Evolutionary conservation across 768 basidiomycete genomes (phyloP), one percentile per base, ranked within the genome.

Genomic region (Auriscalpium orientale): DNA sequence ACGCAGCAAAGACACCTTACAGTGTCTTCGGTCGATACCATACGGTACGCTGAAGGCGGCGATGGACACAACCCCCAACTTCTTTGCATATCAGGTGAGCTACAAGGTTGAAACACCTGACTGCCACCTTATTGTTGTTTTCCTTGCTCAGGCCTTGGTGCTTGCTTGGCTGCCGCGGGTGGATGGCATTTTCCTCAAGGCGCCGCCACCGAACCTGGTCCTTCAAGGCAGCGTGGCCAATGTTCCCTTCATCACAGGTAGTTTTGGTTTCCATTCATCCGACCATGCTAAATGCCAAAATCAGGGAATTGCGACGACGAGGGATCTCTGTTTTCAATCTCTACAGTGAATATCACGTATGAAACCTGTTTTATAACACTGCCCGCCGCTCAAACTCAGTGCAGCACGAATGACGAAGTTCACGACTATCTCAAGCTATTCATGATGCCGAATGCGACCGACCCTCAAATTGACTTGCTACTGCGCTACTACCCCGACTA

Each of bases 221-320:
- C 22, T 58, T 33, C 54, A 57, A n/a, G 62, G 57, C 22, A 56
- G 54, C 8, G 60, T 65, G 3, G 49, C 67, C 4, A 54, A 62
- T 9, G 59, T 68, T 0, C 66, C 62, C 2, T 44, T 66, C 22
- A 59, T 66, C 22, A 53, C 57, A 33, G 65, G 65, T 60, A 15
- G 10, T 56, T 60, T 46, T 4, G 15, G 21, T 13, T 37, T 50
- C 13, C 18, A 13, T 18, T 49, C 7, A 5, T 50, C 2, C 28
- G 18, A 51, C 46, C n/a, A 2, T 49, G 58, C 18, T 49, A 47
- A 33, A 54, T n/a, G 6, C 16, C 43, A 16, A 33, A 59, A 15
- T 2, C 45, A 74, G 79, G 79, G 16, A 74, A 80, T 57, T 74
- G 73, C 57, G 80, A 84, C 50, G 84, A 85, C 53, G 84, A 85